These are phyloP conservation scores for Gomphus bonarii DNA, from an alignment of 1,284 basidiomycete species.

Conservation along the genomic window DNA sequence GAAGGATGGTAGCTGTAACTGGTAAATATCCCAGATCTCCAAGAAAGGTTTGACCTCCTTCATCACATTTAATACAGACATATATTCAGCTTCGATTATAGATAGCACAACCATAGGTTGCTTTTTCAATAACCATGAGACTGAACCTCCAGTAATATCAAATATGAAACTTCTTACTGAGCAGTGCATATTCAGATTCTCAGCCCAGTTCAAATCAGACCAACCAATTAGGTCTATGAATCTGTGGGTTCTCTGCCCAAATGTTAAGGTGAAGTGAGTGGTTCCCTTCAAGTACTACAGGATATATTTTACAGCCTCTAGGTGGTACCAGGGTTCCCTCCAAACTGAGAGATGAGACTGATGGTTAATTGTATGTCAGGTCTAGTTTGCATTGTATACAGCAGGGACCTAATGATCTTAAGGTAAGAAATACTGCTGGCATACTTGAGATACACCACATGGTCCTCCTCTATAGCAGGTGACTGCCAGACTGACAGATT, in stretches of 20 bases:
- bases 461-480: too few species aligned
- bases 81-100: conserved; percentile 30
- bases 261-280: neutral
- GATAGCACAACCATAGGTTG: conserved; percentile 25
- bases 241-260: neutral
- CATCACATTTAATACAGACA: conserved; percentile 20
- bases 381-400: too few species aligned
- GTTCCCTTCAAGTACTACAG: neutral
- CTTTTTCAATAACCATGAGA: conserved; percentile 23
- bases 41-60: too few species aligned
- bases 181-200: conserved; percentile 17
- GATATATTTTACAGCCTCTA: neutral
- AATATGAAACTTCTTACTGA: conserved; percentile 25
- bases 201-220: conserved; percentile 28
- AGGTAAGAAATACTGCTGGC: too few species aligned
- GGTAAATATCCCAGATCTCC: too few species aligned
- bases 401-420: too few species aligned
- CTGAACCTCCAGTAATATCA: conserved; percentile 20
- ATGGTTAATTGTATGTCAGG: too few species aligned
- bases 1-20: too few species aligned
- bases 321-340: too few species aligned
- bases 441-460: too few species aligned
- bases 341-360: too few species aligned
- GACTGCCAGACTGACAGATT: too few species aligned
- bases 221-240: conserved; percentile 24